Conservation (phyloP, 805 yeast species). For the Candida maesae region DNA sequence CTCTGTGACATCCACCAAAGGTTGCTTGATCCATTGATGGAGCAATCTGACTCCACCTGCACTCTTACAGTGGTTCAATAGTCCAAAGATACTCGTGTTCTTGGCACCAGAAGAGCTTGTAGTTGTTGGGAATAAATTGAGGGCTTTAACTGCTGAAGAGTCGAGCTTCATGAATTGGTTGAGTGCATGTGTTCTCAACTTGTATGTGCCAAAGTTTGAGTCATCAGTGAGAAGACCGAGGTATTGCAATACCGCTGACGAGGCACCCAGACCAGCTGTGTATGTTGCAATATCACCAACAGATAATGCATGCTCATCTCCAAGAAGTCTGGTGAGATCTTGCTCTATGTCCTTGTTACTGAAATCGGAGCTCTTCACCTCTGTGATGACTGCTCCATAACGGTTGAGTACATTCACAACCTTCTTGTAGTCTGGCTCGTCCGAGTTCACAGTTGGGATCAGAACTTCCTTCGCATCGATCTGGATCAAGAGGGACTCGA, state of each 20-base stretch:
- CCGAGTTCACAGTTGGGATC: slow-evolving; percentile 39
- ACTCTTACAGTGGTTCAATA: slow-evolving; percentile 84
- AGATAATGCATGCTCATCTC: slow-evolving; percentile 49
- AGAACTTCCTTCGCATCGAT: slow-evolving; percentile 85
- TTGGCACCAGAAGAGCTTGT: slow-evolving; percentile 32
- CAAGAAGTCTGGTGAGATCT: slow-evolving; percentile 70
- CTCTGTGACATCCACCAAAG: slow-evolving; percentile 60
- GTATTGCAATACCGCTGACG: slow-evolving; percentile 67
- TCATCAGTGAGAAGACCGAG: slow-evolving; percentile 59
- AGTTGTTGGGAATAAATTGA: slow-evolving; percentile 71
- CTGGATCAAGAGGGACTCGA: slow-evolving; percentile 85
- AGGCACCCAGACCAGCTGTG: slow-evolving; percentile 53
- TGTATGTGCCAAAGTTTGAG: slow-evolving; percentile 49
- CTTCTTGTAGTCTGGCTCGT: slow-evolving; percentile 58
- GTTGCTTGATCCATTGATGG: slow-evolving; percentile 96
- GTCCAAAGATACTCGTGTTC: slow-evolving; percentile 68
- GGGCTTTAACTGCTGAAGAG: slow-evolving; percentile 81
- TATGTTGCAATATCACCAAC: slow-evolving; percentile 50
- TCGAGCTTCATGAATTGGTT: slow-evolving; percentile 87
- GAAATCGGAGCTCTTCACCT: slow-evolving; percentile 54
- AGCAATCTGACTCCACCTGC: slow-evolving; percentile 84
- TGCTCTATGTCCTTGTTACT: slow-evolving; percentile 66
- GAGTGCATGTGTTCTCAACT: slow-evolving; percentile 64
- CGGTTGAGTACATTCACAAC: slow-evolving; percentile 69
- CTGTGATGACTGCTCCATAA: slow-evolving; percentile 70